phyloP scores from a whole-genome alignment of 23 red algal species.

The Cyanidiococcus yangmingshanensis region DNA sequence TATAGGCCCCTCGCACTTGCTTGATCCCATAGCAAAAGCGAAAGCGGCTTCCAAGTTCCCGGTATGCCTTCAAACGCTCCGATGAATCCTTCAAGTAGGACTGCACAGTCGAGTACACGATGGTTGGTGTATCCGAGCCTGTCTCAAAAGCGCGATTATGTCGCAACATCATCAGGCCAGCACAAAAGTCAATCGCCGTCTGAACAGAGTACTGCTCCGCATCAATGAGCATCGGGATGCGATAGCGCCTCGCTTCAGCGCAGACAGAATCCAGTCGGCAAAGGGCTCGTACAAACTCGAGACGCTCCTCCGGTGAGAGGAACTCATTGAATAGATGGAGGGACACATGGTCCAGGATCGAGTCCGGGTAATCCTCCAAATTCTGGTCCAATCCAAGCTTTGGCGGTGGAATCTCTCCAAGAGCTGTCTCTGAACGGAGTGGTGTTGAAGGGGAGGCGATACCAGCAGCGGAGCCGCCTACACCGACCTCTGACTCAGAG shows the following conservation, averaged over 20 bases:
- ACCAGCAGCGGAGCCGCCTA: not conserved
- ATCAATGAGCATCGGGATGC: constrained; percentile 40
- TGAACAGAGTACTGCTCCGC: constrained; percentile 38
- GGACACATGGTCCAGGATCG: not conserved
- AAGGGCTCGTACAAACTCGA: not conserved
- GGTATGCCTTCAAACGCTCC: constrained; percentile 3
- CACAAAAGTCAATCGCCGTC: constrained; percentile 34
- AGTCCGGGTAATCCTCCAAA: not conserved
- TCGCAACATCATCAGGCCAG: constrained; percentile 11
- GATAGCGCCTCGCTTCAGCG: not conserved
- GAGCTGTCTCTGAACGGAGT: too few relatives aligned
- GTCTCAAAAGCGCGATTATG: constrained; percentile 12
- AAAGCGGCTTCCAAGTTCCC: not conserved
- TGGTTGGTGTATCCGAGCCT: not conserved
- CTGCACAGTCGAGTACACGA: constrained; percentile 35
- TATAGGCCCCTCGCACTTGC: constrained; percentile 39
- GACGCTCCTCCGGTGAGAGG: not conserved
- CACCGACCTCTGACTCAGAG: not conserved
- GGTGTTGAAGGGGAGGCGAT: not conserved
- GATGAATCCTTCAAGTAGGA: constrained; percentile 24
- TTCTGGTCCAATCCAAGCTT: not conserved
- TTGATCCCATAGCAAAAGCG: constrained; percentile 32
- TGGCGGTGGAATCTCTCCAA: not conserved
- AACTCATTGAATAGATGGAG: constrained; percentile 12
- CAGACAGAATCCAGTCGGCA: constrained; percentile 4